phyloP scores from a whole-genome alignment of 208 protist species.

The Crithidia expoeki region DNA sequence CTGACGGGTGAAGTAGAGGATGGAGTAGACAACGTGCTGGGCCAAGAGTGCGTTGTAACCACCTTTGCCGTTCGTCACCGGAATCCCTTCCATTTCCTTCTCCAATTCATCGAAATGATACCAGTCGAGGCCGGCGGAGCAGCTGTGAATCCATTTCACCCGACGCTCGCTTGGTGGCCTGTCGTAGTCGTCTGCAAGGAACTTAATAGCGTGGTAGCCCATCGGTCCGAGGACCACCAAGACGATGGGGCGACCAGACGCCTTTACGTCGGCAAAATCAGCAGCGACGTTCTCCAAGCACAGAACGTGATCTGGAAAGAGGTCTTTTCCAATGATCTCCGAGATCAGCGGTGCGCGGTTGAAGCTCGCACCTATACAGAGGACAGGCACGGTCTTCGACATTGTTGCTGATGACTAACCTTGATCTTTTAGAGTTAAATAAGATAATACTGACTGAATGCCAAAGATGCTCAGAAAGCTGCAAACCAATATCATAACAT shows the following conservation, averaged over 20 bases:
- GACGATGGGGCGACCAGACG: conserved; percentile 39
- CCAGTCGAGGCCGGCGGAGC: conserved; percentile 68
- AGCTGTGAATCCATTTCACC: conserved; percentile 68
- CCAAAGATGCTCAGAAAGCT: too few relatives aligned
- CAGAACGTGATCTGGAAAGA: conserved; percentile 34
- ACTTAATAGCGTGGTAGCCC: conserved; percentile 43
- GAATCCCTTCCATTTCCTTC: conserved; percentile 44
- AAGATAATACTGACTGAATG: too few relatives aligned
- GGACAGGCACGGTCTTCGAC: background rate
- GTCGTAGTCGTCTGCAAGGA: conserved; percentile 59
- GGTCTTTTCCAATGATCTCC: conserved; percentile 19
- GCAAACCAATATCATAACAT: too few relatives aligned
- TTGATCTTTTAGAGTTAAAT: too few relatives aligned
- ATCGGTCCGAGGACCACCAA: conserved; percentile 41
- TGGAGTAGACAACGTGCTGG: conserved; percentile 64
- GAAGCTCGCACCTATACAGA: conserved; percentile 39
- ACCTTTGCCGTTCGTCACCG: conserved; percentile 63
- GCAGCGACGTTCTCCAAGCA: background rate
- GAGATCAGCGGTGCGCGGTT: conserved; percentile 13
- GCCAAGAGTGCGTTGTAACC: conserved; percentile 56
- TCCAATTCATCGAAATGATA: conserved; percentile 39
- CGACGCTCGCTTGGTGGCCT: conserved; percentile 44
- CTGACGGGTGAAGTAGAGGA: conserved; percentile 82
- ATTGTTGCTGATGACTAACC: too few relatives aligned
- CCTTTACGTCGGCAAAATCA: conserved; percentile 38